These are phyloP conservation scores for Forsythia suspensa DNA, from an alignment of 257 asterid species.

Conservation along the genomic window DNA sequence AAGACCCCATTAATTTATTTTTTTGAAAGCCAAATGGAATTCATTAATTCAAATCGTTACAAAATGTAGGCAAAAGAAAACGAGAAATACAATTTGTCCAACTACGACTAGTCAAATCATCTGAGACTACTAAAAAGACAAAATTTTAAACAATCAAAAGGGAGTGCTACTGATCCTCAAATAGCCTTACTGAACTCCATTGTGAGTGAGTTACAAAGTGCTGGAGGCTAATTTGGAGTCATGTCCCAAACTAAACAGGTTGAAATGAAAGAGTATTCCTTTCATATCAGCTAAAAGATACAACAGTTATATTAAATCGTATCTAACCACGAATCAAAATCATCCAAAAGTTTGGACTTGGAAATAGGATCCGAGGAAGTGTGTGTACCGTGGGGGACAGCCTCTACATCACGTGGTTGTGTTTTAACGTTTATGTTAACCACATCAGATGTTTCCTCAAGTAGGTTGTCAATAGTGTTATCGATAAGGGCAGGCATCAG, in stretches of 20 bases:
- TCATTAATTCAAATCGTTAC: too few relatives aligned
- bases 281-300: background rate
- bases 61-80: too few relatives aligned
- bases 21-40: too few relatives aligned
- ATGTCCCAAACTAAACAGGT: background rate
- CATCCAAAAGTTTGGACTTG: constrained; percentile 44
- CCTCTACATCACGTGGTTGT: constrained; percentile 21
- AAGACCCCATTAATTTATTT: too few relatives aligned
- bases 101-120: background rate
- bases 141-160: background rate
- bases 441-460: constrained; percentile 47
- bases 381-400: constrained; percentile 11
- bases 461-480: constrained; percentile 55
- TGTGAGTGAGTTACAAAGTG: background rate
- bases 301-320: background rate
- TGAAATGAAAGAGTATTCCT: background rate
- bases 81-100: too few relatives aligned
- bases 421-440: constrained; percentile 15
- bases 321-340: constrained; percentile 3
- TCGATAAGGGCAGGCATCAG: constrained; percentile 22
- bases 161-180: background rate
- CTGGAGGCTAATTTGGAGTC: background rate
- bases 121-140: background rate
- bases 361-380: constrained; percentile 32
- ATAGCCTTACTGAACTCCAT: too few relatives aligned